Conservation (phyloP, 2,329 filamentous ascomycete genomes). For the Aspergillus jensenii region DNA sequence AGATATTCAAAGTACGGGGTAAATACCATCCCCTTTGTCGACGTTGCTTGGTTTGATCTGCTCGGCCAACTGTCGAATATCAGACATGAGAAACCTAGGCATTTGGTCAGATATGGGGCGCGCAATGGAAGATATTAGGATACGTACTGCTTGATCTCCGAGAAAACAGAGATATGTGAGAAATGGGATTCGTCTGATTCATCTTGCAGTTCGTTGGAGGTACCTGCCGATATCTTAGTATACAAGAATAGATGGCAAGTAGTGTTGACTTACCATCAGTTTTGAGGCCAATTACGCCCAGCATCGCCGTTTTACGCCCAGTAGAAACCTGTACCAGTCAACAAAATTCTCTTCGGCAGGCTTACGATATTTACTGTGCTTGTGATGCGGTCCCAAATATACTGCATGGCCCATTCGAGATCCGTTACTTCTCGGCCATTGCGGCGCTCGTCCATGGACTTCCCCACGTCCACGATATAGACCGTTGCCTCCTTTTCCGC, state of each 20-base stretch:
- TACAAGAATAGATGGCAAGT: not conserved
- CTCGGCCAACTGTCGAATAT: constrained; percentile 64
- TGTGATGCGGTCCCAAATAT: constrained; percentile 91
- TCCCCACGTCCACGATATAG: constrained; percentile 85
- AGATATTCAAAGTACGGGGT: not conserved
- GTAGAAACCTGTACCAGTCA: constrained; percentile 50
- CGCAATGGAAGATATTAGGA: constrained; percentile 32
- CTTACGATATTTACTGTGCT: constrained; percentile 58
- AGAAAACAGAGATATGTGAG: constrained; percentile 74
- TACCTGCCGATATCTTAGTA: constrained; percentile 46
- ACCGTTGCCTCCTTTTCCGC: constrained; percentile 90
- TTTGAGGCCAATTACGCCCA: constrained; percentile 80
- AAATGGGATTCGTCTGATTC: constrained; percentile 71
- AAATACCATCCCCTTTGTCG: constrained; percentile 68
- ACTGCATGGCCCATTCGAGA: constrained; percentile 85
- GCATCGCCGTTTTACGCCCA: constrained; percentile 70
- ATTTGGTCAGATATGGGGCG: constrained; percentile 8
- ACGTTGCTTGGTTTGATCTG: constrained; percentile 68
- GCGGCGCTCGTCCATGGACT: constrained; percentile 74
- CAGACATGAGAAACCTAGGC: constrained; percentile 62
- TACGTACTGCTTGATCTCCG: constrained; percentile 63
- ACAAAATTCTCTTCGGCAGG: not conserved
- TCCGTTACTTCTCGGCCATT: constrained; percentile 74
- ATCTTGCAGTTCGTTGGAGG: constrained; percentile 64
- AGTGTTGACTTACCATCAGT: constrained; percentile 61